Conservation (phyloP, 176 grass and related monocot genomes). For the Bromus sterilis region DNA sequence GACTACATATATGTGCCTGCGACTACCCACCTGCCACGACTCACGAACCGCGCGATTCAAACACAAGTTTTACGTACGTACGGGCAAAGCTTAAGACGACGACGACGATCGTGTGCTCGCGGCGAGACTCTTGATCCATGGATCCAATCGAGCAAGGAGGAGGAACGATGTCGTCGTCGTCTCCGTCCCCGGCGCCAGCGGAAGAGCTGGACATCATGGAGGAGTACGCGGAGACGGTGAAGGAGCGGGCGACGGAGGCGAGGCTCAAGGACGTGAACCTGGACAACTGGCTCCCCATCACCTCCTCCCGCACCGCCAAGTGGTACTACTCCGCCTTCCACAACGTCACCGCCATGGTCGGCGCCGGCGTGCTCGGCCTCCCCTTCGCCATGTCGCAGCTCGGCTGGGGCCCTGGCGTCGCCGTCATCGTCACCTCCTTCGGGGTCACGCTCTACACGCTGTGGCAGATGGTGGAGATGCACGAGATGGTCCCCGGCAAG, state of each 20-base stretch:
- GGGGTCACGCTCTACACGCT: slow-evolving; percentile 67
- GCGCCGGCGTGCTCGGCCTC: slow-evolving; percentile 59
- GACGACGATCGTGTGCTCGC: too few species aligned
- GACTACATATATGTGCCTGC: too few species aligned
- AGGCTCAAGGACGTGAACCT: background rate
- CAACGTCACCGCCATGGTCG: slow-evolving; percentile 74
- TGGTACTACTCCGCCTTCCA: slow-evolving; percentile 84
- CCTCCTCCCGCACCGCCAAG: slow-evolving; percentile 53
- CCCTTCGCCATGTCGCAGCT: slow-evolving; percentile 60
- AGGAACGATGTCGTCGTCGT: too few species aligned
- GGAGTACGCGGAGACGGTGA: background rate
- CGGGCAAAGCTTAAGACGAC: too few species aligned
- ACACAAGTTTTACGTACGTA: too few species aligned
- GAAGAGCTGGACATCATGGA: background rate
- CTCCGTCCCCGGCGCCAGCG: too few species aligned
- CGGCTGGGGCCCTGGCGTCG: slow-evolving; percentile 5
- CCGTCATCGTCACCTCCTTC: background rate
- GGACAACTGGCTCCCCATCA: slow-evolving; percentile 69
- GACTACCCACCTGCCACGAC: too few species aligned
- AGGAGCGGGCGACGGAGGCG: background rate
- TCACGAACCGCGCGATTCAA: too few species aligned
- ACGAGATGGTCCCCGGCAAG: slow-evolving; percentile 61
- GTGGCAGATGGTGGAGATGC: slow-evolving; percentile 91
- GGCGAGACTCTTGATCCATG: too few species aligned
- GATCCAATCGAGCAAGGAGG: too few species aligned